These are phyloP conservation scores for Litchi chinensis DNA, from an alignment of 345 rosid species.

Conservation along the genomic window DNA sequence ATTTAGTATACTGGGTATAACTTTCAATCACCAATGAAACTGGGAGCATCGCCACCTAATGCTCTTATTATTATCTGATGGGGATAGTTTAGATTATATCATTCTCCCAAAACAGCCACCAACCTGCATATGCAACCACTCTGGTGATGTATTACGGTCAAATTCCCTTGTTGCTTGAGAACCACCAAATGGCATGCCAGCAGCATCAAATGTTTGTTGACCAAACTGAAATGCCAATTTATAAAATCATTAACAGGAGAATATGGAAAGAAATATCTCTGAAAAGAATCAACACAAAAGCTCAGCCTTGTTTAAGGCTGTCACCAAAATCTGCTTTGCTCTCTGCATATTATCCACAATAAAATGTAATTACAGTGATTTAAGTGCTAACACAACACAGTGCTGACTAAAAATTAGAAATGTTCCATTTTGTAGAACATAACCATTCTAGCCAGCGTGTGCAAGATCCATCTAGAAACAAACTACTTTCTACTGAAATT, in stretches of 20 bases:
- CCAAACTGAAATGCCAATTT: slow-evolving; percentile 53
- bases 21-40: slow-evolving; percentile 25
- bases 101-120: slow-evolving; percentile 73
- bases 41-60: slow-evolving; percentile 24
- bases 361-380: not conserved
- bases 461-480: not conserved
- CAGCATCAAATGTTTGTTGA: slow-evolving; percentile 60
- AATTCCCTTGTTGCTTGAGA: slow-evolving; percentile 68
- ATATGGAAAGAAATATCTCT: not conserved
- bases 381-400: slow-evolving; percentile 3
- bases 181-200: slow-evolving; percentile 58
- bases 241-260: not conserved
- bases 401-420: slow-evolving; percentile 12
- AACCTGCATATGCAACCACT: slow-evolving; percentile 93
- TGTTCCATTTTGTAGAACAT: not conserved
- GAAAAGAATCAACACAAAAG: not conserved
- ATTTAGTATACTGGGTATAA: slow-evolving; percentile 26
- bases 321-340: not conserved
- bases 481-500: not conserved
- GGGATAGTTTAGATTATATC: slow-evolving; percentile 28
- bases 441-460: not conserved
- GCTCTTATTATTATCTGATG: slow-evolving; percentile 36
- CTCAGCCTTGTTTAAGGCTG: not conserved
- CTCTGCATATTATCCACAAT: not conserved
- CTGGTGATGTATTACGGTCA: slow-evolving; percentile 66